Evolutionary conservation across 2,329 filamentous ascomycete species (phyloP), one percentile per base, ranked within the genome.

Genomic region (Botrytis squamosa): DNA sequence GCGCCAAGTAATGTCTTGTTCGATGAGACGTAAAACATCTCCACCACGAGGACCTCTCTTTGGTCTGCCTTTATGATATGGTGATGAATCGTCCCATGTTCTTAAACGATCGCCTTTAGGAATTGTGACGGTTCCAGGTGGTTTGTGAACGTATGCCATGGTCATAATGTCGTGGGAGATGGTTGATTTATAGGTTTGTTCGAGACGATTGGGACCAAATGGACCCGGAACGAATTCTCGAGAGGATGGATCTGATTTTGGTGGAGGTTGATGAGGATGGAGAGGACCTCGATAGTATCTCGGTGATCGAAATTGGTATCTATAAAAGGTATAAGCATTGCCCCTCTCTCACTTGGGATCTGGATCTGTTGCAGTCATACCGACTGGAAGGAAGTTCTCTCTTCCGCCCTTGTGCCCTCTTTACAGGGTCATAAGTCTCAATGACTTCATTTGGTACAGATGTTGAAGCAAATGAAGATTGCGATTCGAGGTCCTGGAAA

Each of bases 281-380:
- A 98, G 87, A 76, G 95, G 95, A 73, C 96, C 96, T 80, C 95
- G 93, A 83, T 97, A 91, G 88, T 95, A 99, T 85, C 95, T 96
- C 76, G 96, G 96, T 69, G 95, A 92, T 77, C 95, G 94, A 84
- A 92, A 98, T 84, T 97, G 93, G 85, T 98, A 99, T 87, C 95
- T 97, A 75, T 42, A 75, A 44, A 52, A 38, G 65, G 55, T 63
- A 62, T 77, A 74, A 77, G 75, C 57, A 72, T 57, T 74, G 29
- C 59, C 36, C 52, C 25, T 68, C 29, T 52, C 16, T 46, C 20
- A 8, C 29, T 36, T 25, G 25, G 12, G 36, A 44, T 72, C 25
- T 40, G 36, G 36, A 44, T 72, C 25, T 40, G 36, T 42, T 70
- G 62, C 16, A 14, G 52, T 59, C 79, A 69, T 82, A 84, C 83